Base-by-base conservation (phyloP, 352 stramenopile species). In the Phytopythium vexans region DNA sequence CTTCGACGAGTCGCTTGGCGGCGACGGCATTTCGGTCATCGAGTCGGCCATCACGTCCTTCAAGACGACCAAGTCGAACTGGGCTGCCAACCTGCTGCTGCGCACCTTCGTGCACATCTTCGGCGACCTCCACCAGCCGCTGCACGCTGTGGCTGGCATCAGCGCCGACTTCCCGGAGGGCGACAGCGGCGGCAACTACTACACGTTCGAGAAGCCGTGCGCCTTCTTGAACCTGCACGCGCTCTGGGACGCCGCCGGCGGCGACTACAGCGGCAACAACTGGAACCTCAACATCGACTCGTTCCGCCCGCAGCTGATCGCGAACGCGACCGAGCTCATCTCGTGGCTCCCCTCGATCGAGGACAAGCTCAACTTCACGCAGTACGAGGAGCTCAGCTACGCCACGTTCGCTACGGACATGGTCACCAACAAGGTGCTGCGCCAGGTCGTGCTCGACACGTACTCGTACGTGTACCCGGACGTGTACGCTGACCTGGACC, bases 21-120 rank as follows among this genome's bases (percentile, higher is more conserved):
- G 78, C 27, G 50, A 79, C 8, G 76, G 64, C 2, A 45, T 76
- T 1, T 58, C 70, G 3, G 65, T 86, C 8, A 63, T 87, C 21
- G 67, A 82, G 35, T 66, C 67, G 33, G 61, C 62, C 3, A 46
- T 89, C 16, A 65, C 64, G 51, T 71, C 78, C 11, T 77, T 89
- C 61, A 67, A 59, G 54, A 83, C 75, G 41, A 87, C 78, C 35
- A 67, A 84, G 52, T 89, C 78, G 14, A 62, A 68, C 43, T 89
- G 78, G 78, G 67, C 72, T 3, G 73, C 70, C 42, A 89, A 89
- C 65, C 47, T 86, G 4, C 53, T 73, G 39, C 46, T 89, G 6
- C 78, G 78, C 27, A 73, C 86, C 64, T 81, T 89, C 64, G 78
- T 89, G 58, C 78, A 89, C 65, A 73, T 87, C 59, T 74, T 86